These are phyloP conservation scores for Bruguiera gymnorhiza DNA, from an alignment of 345 rosid genomes.

Conservation along the genomic window DNA sequence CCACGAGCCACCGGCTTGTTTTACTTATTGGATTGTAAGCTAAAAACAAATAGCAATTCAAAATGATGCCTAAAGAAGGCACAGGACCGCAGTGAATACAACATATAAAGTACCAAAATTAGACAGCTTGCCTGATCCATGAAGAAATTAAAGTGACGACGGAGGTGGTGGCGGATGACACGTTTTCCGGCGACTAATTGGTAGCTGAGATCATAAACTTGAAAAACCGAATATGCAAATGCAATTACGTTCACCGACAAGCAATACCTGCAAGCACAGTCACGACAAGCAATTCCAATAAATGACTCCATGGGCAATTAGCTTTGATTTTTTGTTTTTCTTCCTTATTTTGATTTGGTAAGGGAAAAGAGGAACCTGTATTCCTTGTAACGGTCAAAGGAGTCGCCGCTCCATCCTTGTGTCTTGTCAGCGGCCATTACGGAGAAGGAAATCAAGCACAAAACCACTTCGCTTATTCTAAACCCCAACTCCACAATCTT, in stretches of 20 bases:
- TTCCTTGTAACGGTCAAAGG: constrained; percentile 87
- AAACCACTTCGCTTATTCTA: constrained; percentile 55
- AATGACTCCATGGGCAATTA: neutral
- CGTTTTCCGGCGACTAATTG: constrained; percentile 49
- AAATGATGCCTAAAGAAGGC: neutral
- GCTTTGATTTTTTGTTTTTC: neutral
- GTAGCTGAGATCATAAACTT: constrained; percentile 60
- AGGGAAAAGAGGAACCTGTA: constrained; percentile 50
- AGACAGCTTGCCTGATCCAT: constrained; percentile 78
- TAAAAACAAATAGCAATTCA: neutral
- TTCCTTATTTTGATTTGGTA: neutral
- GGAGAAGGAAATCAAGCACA: constrained; percentile 86
- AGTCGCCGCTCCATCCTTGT: constrained; percentile 97
- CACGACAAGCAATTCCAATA: neutral
- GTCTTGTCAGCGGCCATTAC: constrained; percentile 97
- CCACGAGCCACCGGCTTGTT: no score
- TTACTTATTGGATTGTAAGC: no score
- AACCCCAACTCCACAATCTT: constrained; percentile 53
- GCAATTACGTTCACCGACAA: constrained; percentile 73
- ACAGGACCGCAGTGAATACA: neutral
- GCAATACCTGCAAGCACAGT: constrained; percentile 58
- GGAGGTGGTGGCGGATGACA: constrained; percentile 47
- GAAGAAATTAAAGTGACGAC: constrained; percentile 56
- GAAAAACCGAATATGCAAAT: constrained; percentile 68
- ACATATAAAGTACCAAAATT: neutral